Evolutionary conservation across 345 rosid genomes (phyloP), one percentile per base, ranked within the genome.

Genomic region (Zanthoxylum bungeanum): DNA sequence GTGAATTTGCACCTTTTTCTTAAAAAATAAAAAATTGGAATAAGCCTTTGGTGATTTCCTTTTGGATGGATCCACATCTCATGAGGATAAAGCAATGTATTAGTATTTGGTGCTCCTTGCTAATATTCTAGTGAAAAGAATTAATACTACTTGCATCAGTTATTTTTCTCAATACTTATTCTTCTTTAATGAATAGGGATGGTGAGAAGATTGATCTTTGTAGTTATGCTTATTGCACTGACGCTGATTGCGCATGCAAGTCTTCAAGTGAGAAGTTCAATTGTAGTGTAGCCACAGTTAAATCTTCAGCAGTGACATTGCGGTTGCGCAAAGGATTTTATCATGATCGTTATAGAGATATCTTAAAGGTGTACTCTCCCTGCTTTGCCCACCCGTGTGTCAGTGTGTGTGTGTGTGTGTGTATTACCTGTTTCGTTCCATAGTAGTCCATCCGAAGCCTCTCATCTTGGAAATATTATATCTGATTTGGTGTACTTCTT

Each of bases 241-340:
- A 84, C 34, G 14, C 75, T 66, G 87, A 85, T 40, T 95, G 98
- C 70, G 49, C 60, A 7, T 95, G 98, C 81, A 85, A 84, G 53
- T 71, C 75, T 71, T 53, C 85, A 76, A 82, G 62, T 39, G 55
- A 77, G 69, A 81, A 52, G 28, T 59, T 10, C 37, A 61, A 56
- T 68, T 19, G 24, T 7, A 3, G 31, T 50, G 27, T 47, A 28
- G 51, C 56, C 67, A 65, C 62, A 1, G 67, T 52, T 64, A 34
- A 36, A 68, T 68, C 86, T 59, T 80, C 90, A 51, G 50, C 71
- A 36, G 83, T 92, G 61, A 78, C 85, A 33, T 58, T 95, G 79
- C 88, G 71, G 69, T 82, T 95, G 33, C 84, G 72, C 62, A 86
- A 83, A 77, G 98, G 99, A 68, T 84, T 80, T 59, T 92, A 92